These are phyloP conservation scores for Aphanomyces cochlioides DNA, from an alignment of 352 stramenopile species.

Conservation along the genomic window DNA sequence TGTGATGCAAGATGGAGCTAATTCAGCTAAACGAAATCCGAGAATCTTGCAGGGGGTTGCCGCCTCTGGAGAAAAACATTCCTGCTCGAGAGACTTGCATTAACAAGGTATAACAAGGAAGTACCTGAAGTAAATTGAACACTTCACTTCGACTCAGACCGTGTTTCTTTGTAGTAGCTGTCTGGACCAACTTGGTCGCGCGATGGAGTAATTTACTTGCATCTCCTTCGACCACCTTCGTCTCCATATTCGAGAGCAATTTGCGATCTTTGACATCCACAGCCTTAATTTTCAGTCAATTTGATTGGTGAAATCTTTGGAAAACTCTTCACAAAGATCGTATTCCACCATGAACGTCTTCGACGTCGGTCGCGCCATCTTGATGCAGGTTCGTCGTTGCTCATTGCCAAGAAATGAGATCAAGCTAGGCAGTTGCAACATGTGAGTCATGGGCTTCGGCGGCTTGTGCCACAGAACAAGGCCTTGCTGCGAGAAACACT, in stretches of 20 bases:
- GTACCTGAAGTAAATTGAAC: constrained; percentile 24
- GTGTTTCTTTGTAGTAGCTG: constrained; percentile 18
- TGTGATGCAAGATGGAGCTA: constrained; percentile 53
- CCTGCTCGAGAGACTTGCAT: constrained; percentile 30
- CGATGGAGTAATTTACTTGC: constrained; percentile 2
- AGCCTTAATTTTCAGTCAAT: not conserved
- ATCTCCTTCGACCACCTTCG: constrained; percentile 16
- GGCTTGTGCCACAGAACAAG: not conserved
- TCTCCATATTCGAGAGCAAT: constrained; percentile 12
- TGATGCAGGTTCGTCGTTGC: constrained; percentile 12
- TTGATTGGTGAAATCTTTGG: constrained; percentile 13
- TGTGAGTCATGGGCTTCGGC: constrained; percentile 6
- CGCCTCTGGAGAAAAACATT: constrained; percentile 66
- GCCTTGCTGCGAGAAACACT: constrained; percentile 11
- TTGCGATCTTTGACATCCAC: constrained; percentile 21
- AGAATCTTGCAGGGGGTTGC: constrained; percentile 57
- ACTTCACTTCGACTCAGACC: constrained; percentile 27
- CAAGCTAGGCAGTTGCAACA: constrained; percentile 9
- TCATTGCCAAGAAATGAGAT: not conserved
- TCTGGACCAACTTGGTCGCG: constrained; percentile 20
- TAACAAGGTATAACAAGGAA: not conserved
- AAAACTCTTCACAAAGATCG: not conserved
- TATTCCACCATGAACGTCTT: not conserved
- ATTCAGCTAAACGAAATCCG: constrained; percentile 59
- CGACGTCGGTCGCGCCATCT: not conserved